Conservation (phyloP, 106 monocot genomes). For the Dioscorea dumetorum region DNA sequence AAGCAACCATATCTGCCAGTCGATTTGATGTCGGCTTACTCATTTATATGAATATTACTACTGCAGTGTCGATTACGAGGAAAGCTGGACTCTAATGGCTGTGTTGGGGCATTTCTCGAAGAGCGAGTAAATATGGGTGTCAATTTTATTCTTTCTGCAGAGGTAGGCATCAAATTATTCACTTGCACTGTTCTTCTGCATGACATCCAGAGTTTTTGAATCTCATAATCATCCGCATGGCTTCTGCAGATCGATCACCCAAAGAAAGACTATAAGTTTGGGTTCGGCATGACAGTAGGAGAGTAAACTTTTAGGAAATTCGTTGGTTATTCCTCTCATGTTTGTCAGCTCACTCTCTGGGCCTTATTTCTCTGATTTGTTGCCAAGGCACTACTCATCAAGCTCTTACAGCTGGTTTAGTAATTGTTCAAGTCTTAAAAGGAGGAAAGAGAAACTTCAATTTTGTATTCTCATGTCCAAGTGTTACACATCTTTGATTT, state of each 20-base stretch:
- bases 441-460: neutral
- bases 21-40: neutral
- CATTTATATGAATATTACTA: neutral
- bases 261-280: slow-evolving; percentile 98
- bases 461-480: slow-evolving; percentile 8
- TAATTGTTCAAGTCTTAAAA: neutral
- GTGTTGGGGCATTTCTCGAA: slow-evolving; percentile 80
- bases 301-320: slow-evolving; percentile 30
- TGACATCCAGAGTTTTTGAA: neutral
- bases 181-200: neutral
- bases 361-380: neutral
- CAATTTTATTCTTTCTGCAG: slow-evolving; percentile 92
- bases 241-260: slow-evolving; percentile 73
- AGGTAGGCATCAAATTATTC: slow-evolving; percentile 36
- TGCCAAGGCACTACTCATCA: neutral
- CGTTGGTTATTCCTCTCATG: neutral
- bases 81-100: slow-evolving; percentile 86
- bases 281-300: slow-evolving; percentile 93
- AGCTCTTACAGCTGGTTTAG: neutral
- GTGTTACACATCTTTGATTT: neutral
- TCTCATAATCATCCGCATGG: neutral
- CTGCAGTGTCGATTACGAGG: slow-evolving; percentile 91
- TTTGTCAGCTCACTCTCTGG: neutral
- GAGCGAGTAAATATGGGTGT: slow-evolving; percentile 97
- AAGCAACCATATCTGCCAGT: neutral